Evolutionary conservation across 495 filamentous ascomycete species (phyloP).

Genomic region (Penicillium pulvis): DNA sequence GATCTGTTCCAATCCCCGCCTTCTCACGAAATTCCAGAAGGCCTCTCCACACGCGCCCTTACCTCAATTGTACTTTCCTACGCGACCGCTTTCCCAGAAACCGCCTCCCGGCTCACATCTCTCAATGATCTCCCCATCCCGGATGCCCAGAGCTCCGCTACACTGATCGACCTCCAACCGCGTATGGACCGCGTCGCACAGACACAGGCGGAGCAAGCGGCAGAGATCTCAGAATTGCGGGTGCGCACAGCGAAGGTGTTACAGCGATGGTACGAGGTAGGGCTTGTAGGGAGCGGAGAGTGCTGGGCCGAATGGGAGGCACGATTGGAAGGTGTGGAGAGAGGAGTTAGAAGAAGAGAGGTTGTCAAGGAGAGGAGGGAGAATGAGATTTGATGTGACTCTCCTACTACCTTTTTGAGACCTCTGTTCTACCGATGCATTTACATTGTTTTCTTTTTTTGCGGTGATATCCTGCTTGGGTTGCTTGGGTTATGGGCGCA

Average conservation of each 20-base stretch:
- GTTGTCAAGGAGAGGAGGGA: slow-evolving; percentile 40
- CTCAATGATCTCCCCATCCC: slow-evolving; percentile 78
- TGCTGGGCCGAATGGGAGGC: slow-evolving; percentile 76
- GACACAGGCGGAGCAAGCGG: slow-evolving; percentile 70
- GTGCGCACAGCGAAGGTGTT: slow-evolving; percentile 71
- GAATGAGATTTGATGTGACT: slow-evolving; percentile 36
- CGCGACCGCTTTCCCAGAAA: slow-evolving; percentile 72
- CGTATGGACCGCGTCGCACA: slow-evolving; percentile 67
- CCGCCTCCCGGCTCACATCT: slow-evolving; percentile 76
- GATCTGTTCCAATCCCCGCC: slow-evolving; percentile 56
- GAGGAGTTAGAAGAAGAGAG: slow-evolving; percentile 61
- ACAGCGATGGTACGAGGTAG: slow-evolving; percentile 77
- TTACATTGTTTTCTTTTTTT: slow-evolving; percentile 1
- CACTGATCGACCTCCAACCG: slow-evolving; percentile 68
- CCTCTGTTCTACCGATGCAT: neutral
- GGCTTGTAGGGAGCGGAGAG: slow-evolving; percentile 67
- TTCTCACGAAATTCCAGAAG: slow-evolving; percentile 41
- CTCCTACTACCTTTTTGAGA: neutral
- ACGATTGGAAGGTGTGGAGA: slow-evolving; percentile 67
- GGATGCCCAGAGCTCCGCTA: slow-evolving; percentile 63
- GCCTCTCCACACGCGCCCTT: slow-evolving; percentile 45
- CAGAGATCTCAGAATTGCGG: slow-evolving; percentile 68
- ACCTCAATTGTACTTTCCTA: slow-evolving; percentile 74
- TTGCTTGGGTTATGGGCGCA: neutral
- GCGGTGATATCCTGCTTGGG: slow-evolving; percentile 9